phyloP scores from a whole-genome alignment of 2,329 filamentous ascomycete genomes.

The Fusarium luffae region DNA sequence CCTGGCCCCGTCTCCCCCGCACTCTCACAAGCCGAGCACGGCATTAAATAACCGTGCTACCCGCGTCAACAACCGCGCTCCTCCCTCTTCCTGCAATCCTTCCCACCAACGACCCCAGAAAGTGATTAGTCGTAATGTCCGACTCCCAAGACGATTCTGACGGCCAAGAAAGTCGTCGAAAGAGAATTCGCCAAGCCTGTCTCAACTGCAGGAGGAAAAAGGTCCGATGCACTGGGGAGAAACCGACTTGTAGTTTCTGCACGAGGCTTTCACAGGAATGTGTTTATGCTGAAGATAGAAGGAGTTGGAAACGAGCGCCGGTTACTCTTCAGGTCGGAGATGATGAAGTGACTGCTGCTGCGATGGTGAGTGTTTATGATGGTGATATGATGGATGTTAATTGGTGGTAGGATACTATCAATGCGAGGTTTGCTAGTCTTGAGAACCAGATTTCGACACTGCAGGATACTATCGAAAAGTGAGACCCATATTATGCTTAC shows the following conservation, averaged over 20 bases:
- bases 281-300: conserved; percentile 19
- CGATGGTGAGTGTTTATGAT: background rate
- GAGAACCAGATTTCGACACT: conserved; percentile 16
- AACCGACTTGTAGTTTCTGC: conserved; percentile 23
- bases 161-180: conserved; percentile 15
- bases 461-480: conserved; percentile 15
- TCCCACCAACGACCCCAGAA: background rate
- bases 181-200: conserved; percentile 23
- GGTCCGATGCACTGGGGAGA: conserved; percentile 19
- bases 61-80: background rate
- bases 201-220: conserved; percentile 27
- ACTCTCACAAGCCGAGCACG: background rate
- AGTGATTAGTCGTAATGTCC: conserved; percentile 7
- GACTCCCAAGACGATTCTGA: conserved; percentile 16
- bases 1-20: background rate
- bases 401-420: conserved; percentile 3
- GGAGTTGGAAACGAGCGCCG: background rate
- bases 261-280: conserved; percentile 7
- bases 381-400: background rate
- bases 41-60: conserved; percentile 17
- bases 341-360: background rate
- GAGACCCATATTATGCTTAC: fast-evolving
- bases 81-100: background rate
- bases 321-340: background rate
- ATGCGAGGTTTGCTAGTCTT: background rate